These are phyloP conservation scores for Vitis rupestris DNA, from an alignment of 164 flowering plant species.

Conservation along the genomic window DNA sequence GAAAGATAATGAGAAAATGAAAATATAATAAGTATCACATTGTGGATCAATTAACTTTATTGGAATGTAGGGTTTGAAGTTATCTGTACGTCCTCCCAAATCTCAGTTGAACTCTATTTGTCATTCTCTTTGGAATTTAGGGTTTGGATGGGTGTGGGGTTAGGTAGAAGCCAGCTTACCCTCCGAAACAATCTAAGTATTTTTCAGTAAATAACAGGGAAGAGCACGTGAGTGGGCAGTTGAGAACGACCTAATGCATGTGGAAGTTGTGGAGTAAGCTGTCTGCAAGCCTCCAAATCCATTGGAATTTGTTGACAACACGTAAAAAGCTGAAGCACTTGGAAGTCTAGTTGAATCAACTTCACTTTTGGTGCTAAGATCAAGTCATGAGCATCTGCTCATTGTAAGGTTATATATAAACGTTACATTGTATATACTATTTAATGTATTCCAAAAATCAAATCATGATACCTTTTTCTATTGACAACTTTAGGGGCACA, in stretches of 20 bases:
- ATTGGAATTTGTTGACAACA: background rate
- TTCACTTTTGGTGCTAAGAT: too few species aligned
- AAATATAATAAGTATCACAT: too few species aligned
- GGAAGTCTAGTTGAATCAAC: too few species aligned
- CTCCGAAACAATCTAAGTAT: background rate
- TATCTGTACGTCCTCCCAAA: background rate
- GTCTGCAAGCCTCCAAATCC: constrained; percentile 21
- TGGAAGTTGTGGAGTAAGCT: constrained; percentile 15
- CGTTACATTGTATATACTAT: too few species aligned
- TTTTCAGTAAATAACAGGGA: background rate
- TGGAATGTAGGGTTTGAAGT: too few species aligned
- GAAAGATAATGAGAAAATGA: too few species aligned
- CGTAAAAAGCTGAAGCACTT: too few species aligned
- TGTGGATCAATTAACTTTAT: too few species aligned
- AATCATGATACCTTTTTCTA: too few species aligned
- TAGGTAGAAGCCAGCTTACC: constrained; percentile 22
- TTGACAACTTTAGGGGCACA: background rate
- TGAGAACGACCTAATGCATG: background rate
- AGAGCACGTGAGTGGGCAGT: constrained; percentile 14
- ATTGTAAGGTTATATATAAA: too few species aligned
- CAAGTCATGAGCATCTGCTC: too few species aligned
- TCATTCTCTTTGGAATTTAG: constrained; percentile 30
- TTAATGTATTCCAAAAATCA: too few species aligned
- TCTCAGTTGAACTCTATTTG: constrained; percentile 12
- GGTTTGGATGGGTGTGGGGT: constrained; percentile 22